Percentiles rank a stretch among this genome's conserved stretches.
These are phyloP conservation scores for Agapanthus africanus DNA, from an alignment of 106 monocot species.

Conservation along the genomic window DNA sequence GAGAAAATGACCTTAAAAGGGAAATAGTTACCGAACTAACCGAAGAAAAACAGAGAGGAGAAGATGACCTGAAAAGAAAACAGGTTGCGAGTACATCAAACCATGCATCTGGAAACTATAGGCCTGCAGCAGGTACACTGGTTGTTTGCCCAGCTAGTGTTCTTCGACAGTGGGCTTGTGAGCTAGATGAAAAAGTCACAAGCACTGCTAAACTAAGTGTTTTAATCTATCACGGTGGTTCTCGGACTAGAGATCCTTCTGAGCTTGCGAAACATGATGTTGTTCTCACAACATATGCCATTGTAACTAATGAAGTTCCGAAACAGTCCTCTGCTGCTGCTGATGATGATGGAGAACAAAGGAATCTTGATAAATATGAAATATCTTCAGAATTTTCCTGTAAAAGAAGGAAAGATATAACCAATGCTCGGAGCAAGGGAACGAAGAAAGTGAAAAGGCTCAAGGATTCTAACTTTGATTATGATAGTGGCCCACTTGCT, in stretches of 20 bases:
- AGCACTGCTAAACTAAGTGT: conserved; percentile 41
- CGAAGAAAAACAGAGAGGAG: background rate
- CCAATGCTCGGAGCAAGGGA: conserved; percentile 22
- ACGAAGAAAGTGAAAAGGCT: conserved; percentile 55
- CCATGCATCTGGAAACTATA: conserved; percentile 19
- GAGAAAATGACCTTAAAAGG: conserved; percentile 14
- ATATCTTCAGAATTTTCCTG: conserved; percentile 54
- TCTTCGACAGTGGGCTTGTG: conserved; percentile 75
- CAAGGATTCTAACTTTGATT: conserved; percentile 29
- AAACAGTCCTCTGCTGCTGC: conserved; percentile 42
- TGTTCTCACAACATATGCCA: conserved; percentile 85
- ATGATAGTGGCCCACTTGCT: conserved; percentile 69
- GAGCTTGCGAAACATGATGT: conserved; percentile 75
- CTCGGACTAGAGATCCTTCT: conserved; percentile 52
- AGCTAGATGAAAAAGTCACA: conserved; percentile 69
- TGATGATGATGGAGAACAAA: conserved; percentile 62
- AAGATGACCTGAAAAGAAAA: background rate
- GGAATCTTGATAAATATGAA: conserved; percentile 42
- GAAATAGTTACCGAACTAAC: background rate
- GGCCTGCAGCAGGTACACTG: conserved; percentile 79
- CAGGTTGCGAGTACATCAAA: conserved; percentile 22
- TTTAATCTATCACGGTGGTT: conserved; percentile 81
- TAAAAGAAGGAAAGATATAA: conserved; percentile 50
- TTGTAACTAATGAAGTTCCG: conserved; percentile 90
- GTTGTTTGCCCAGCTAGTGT: conserved; percentile 92